Evolutionary conservation across 371 early-diverging fungal species (phyloP), one percentile per base, ranked within the genome.

Genomic region (Syncephalis fuscata): DNA sequence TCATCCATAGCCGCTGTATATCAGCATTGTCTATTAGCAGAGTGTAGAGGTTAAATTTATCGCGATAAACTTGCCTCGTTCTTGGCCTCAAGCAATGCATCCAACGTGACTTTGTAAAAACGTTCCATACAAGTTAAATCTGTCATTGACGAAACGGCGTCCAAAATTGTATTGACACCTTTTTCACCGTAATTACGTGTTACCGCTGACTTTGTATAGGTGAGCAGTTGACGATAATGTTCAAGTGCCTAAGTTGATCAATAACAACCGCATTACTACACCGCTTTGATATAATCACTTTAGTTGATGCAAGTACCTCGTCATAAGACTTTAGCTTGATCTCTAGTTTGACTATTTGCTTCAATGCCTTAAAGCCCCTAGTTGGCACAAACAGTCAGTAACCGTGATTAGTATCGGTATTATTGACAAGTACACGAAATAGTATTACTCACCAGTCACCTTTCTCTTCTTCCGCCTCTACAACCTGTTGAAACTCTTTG

Each of bases 361-460:
- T 95, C 44, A 85, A 62, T 1, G 94, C 80, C 51, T 89, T 91
- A 68, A 92, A 95, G 1, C 92, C 92, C 93, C 93, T 90, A 25
- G 54, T 19, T 17, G 32, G n/a, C n/a, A 26, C 22, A n/a, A 36
- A 21, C 19, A 38, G 21, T n/a, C 27, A 4, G 47, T 53, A 41
- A 45, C n/a, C 17, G 26, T 25, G n/a, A 16, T 15, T 42, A 24
- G 20, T 40, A 36, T 24, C 11, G 8, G 1, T 0, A 15, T 20
- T 36, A 7, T n/a, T 47, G 25, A 36, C 10, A 37, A 19, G 1
- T 1, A 37, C 21, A 1, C 19, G 15, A 37, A 11, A 20, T 11
- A 23, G 36, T 38, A 39, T 50, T 43, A 41, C 57, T 54, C 73
- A 84, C 89, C 89, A 88, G 48, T 88, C 84, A 2, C 88, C 86